Base-by-base conservation (phyloP, 108 stramenopile species). In the Pseudonitzschia multiseries region DNA sequence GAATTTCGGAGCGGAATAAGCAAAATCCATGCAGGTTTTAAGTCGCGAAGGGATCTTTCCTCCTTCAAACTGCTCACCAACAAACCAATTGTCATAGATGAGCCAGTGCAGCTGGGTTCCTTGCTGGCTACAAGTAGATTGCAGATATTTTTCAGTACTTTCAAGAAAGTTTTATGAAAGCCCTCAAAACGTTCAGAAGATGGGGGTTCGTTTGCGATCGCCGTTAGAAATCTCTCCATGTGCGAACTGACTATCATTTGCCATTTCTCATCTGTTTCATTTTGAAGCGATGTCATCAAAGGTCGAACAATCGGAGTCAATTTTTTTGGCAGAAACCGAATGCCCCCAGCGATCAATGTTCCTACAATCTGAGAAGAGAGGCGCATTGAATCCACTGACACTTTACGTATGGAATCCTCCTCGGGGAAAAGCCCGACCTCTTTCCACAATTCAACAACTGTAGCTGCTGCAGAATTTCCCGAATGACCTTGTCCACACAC, bases 271-370 rank as follows among this genome's bases (percentile, higher is more conserved):
- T 70, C 73, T 22, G 12, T 22, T 78, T 90, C 92, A 60, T 87
- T 93, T 57, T 82, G 86, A 27, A 93, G 48, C 21, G 87, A 87
- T 54, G 92, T 90, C 78, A 93, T 84, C 40, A 93, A 65, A 1
- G 85, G 63, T 21, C 89, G 89, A 18, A 93, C 83, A 20, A 90
- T 32, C 9, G 87, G 86, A 2, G 88, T 86, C 46, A 90, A 50
- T 70, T 90, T 93, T n/a, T 28, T 18, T 36, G 92, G 92, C 9
- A 85, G 62, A 48, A 67, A 54, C 29, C 65, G 44, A 48, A 42
- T 42, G 1, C 82, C 81, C 50, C 78, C 79, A 41, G 80, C 65
- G 18, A 90, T 60, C 9, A 89, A 26, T 20, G 89, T 82, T 14
- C 84, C 86, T 9, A 72, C 74, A 59, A 68, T 46, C 1, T 69